Percentiles rank a stretch among this genome's conserved stretches.
Evolutionary conservation across 805 yeast genomes (phyloP).

Genomic region (Metahyphopichia silvanorum): DNA sequence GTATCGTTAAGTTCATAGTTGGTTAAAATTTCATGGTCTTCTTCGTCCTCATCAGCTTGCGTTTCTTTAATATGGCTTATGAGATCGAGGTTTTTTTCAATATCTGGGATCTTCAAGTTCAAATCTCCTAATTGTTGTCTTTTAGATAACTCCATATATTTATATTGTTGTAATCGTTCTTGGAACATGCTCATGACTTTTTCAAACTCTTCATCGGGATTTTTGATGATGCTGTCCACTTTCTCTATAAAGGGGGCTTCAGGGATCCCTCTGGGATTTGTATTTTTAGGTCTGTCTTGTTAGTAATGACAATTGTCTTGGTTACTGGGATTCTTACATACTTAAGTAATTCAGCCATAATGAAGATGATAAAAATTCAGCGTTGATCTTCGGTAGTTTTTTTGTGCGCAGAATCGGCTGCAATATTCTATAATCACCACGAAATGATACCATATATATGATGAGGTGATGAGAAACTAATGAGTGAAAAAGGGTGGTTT

Average conservation of each 20-base stretch:
- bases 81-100: conserved; percentile 76
- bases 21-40: conserved; percentile 45
- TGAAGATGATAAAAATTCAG: neutral
- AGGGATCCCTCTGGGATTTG: conserved; percentile 94
- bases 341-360: conserved; percentile 30
- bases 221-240: conserved; percentile 70
- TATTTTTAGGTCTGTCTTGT: conserved; percentile 45
- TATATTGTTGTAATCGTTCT: conserved; percentile 84
- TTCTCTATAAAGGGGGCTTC: conserved; percentile 90
- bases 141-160: conserved; percentile 72
- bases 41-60: conserved; percentile 25
- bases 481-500: no score
- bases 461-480: no score
- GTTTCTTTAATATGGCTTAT: conserved; percentile 57
- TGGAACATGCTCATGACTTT: conserved; percentile 71
- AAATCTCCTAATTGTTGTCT: conserved; percentile 49
- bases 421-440: no score
- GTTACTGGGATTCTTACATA: conserved; percentile 13
- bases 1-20: conserved; percentile 94
- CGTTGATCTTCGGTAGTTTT: neutral
- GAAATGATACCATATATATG: no score
- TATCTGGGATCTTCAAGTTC: conserved; percentile 82
- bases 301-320: neutral
- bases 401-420: no score
- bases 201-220: conserved; percentile 63